phyloP scores from a whole-genome alignment of 1,284 basidiomycete genomes.

The Trichosporon coremiiforme region DNA sequence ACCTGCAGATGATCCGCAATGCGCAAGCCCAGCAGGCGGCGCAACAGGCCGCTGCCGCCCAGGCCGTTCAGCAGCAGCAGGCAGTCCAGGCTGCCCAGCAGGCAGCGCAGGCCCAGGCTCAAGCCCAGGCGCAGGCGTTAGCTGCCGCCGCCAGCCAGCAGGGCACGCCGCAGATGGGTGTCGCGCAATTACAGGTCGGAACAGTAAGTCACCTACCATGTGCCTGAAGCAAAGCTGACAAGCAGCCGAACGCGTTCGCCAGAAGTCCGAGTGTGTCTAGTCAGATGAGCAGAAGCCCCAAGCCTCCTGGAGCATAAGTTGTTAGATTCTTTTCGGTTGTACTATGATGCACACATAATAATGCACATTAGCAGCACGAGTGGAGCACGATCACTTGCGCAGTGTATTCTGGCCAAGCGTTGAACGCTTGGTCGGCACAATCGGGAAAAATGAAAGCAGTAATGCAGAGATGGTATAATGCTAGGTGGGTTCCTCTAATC shows the following conservation, averaged over 20 bases:
- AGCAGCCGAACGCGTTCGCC: constrained; percentile 8
- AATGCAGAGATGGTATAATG: constrained; percentile 19
- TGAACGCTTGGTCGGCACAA: background rate
- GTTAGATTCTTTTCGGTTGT: constrained; percentile 14
- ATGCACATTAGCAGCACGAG: background rate
- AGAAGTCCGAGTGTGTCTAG: background rate
- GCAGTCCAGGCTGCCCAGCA: constrained; percentile 22
- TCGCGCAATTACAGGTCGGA: constrained; percentile 8
- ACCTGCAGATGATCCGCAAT: constrained; percentile 37
- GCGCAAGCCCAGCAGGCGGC: constrained; percentile 25
- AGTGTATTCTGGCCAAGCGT: background rate
- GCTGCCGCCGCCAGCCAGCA: constrained; percentile 21
- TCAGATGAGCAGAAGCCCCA: constrained; percentile 17
- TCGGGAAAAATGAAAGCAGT: constrained; percentile 8
- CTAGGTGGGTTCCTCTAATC: constrained; percentile 30
- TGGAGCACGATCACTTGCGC: too few relatives aligned
- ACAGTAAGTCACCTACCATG: background rate
- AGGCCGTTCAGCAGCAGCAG: constrained; percentile 13
- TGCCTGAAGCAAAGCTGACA: background rate
- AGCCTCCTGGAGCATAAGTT: constrained; percentile 7
- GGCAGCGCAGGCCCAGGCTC: constrained; percentile 23
- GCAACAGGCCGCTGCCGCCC: constrained; percentile 13
- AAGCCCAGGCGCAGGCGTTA: constrained; percentile 28
- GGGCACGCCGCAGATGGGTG: constrained; percentile 17
- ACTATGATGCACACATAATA: constrained; percentile 12